Evolutionary conservation across 2,329 filamentous ascomycete species (phyloP), one percentile per base, ranked within the genome.

Genomic region (Fusarium sp.): DNA sequence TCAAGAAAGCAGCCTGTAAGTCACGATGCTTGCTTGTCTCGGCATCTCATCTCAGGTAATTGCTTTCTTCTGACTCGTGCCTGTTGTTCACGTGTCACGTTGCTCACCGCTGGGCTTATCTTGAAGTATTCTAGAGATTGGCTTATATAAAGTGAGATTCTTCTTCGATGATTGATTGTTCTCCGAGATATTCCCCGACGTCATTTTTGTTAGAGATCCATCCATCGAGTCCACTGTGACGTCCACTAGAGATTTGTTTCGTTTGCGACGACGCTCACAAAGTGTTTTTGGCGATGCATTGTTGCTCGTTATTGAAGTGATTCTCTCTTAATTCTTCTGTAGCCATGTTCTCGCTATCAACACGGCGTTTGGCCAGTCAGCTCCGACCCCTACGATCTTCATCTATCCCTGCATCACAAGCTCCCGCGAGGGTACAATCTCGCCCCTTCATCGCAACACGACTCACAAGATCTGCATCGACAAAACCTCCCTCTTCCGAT

Each of bases 11-110:
- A 28, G 30, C 45, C 41, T 74, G 26, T 38, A 34, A 28, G 64
- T 75, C 68, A 66, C 68, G 72, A 75, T 75, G 72, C 51, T 54
- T 75, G 68, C 51, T 54, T 74, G 59, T 75, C 72, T 74, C 72
- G 72, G 72, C 68, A 60, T 72, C 72, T 58, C 28, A 28, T 45
- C 26, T 56, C 38, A 55, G 32, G 38, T 22, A 57, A 47, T 34
- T 57, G 18, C 54, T 22, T 32, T 38, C 24, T 22, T 61, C 47
- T 38, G 39, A 68, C 65, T 50, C 48, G 57, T 32, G 60, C 47
- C n/a, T 28, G 10, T n/a, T 28, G 54, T 51, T 64, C 72, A 74
- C 72, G 72, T 74, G 72, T 47, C n/a, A 52, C n/a, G 39, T 41
- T 26, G 42, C 66, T 72, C 54, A 72, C 71, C 71, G 71, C 67